phyloP scores from a whole-genome alignment of 2,329 filamentous ascomycete species.

The Ascochyta pisi region DNA sequence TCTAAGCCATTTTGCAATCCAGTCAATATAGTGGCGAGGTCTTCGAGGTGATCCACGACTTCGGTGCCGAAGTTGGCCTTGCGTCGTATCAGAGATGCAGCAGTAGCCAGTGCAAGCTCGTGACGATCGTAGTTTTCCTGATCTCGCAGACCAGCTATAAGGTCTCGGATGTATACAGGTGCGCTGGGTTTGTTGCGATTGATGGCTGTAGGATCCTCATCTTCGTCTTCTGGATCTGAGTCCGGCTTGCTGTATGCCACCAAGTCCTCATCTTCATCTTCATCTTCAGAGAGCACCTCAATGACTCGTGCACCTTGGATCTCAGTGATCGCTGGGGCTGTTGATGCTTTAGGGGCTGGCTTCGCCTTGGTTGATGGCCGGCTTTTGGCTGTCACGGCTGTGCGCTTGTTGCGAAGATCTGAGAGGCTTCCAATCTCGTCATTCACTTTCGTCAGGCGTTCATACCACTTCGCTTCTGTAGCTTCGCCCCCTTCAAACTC shows the following conservation, averaged over 20 bases:
- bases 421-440: constrained; percentile 65
- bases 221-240: constrained; percentile 87
- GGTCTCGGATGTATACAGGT: constrained; percentile 89
- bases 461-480: constrained; percentile 77
- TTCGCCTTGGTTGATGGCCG: constrained; percentile 15
- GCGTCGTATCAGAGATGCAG: constrained; percentile 80
- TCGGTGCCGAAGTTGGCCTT: constrained; percentile 90
- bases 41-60: constrained; percentile 81
- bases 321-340: constrained; percentile 27
- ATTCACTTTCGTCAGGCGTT: constrained; percentile 66
- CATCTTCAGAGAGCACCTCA: constrained; percentile 59
- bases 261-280: constrained; percentile 67
- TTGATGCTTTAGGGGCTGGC: constrained; percentile 13
- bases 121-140: constrained; percentile 86
- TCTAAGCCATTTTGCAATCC: constrained; percentile 87
- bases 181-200: constrained; percentile 81
- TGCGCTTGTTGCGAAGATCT: constrained; percentile 21
- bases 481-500: constrained; percentile 79
- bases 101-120: constrained; percentile 77
- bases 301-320: constrained; percentile 55
- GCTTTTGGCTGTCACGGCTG: not conserved
- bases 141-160: constrained; percentile 80
- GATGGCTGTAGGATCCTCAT: constrained; percentile 89
- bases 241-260: constrained; percentile 83
- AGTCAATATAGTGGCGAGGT: constrained; percentile 77